Evolutionary conservation across 345 rosid species (phyloP).

Genomic region (Bruguiera gymnorhiza): DNA sequence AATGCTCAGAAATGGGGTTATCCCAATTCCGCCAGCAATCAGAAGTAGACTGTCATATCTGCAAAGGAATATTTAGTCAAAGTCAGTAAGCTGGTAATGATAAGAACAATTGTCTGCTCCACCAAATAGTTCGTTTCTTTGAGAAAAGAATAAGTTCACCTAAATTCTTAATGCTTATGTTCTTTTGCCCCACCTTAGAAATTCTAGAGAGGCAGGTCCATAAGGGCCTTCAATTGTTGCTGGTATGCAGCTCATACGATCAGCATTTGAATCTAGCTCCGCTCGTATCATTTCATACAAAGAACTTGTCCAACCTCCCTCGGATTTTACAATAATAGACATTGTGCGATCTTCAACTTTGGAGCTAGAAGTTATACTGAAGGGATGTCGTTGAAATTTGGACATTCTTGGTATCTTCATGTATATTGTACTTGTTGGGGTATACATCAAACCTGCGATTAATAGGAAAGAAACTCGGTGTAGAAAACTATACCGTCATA

Average conservation of each 20-base stretch:
- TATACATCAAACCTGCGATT: conserved; percentile 57
- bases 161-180: not conserved
- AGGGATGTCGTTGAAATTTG: conserved; percentile 74
- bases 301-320: conserved; percentile 61
- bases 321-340: conserved; percentile 62
- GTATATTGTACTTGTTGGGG: conserved; percentile 61
- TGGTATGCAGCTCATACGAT: conserved; percentile 36
- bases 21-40: conserved; percentile 82
- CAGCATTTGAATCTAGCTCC: conserved; percentile 30
- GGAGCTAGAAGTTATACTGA: conserved; percentile 77
- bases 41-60: conserved; percentile 71
- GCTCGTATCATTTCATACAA: conserved; percentile 47
- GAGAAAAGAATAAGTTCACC: not conserved
- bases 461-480: not conserved
- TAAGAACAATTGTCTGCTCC: not conserved
- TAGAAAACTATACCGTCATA: not conserved
- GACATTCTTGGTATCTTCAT: conserved; percentile 68
- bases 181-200: conserved; percentile 46
- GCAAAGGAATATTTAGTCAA: conserved; percentile 16
- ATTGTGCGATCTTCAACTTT: conserved; percentile 41
- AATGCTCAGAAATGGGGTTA: conserved; percentile 78
- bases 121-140: not conserved
- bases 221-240: conserved; percentile 81
- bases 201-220: conserved; percentile 64
- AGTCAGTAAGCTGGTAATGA: not conserved